Percentiles rank a stretch among this genome's conserved stretches.
phyloP scores from a whole-genome alignment of 176 grass and related monocot species.

The Aegilops bicornis region DNA sequence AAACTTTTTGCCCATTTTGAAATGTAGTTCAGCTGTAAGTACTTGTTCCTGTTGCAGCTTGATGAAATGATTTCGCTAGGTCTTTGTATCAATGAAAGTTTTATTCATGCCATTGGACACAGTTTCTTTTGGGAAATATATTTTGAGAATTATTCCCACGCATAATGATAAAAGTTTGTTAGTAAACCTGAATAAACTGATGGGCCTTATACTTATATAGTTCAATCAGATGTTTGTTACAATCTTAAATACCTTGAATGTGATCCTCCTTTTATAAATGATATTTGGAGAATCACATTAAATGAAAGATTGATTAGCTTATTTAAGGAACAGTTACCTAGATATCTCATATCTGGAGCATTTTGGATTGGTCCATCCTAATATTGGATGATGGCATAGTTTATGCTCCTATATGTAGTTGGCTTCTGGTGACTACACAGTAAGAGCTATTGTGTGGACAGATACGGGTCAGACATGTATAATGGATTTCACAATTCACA shows the following conservation, averaged over 20 bases:
- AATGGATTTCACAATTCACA: constrained; percentile 8
- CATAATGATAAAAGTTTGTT: background rate
- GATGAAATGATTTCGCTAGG: background rate
- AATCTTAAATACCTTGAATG: background rate
- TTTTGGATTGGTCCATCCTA: constrained; percentile 51
- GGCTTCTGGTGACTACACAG: constrained; percentile 58
- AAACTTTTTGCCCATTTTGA: background rate
- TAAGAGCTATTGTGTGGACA: constrained; percentile 63
- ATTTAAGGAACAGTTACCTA: background rate
- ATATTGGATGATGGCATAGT: constrained; percentile 57
- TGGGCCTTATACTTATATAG: background rate
- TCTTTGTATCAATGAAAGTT: background rate
- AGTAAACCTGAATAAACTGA: background rate
- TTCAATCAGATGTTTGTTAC: background rate
- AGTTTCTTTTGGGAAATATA: background rate
- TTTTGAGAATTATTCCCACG: background rate
- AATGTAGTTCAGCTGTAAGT: background rate
- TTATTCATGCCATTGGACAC: background rate
- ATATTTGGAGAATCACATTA: background rate
- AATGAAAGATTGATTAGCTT: background rate
- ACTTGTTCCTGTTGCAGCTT: background rate
- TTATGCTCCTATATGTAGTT: constrained; percentile 46
- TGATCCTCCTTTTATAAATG: background rate
- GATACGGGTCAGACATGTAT: constrained; percentile 54
- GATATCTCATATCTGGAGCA: constrained; percentile 29